These are phyloP conservation scores for Conoideocrella luteorostrata DNA, from an alignment of 2,329 filamentous ascomycete genomes.

Conservation along the genomic window DNA sequence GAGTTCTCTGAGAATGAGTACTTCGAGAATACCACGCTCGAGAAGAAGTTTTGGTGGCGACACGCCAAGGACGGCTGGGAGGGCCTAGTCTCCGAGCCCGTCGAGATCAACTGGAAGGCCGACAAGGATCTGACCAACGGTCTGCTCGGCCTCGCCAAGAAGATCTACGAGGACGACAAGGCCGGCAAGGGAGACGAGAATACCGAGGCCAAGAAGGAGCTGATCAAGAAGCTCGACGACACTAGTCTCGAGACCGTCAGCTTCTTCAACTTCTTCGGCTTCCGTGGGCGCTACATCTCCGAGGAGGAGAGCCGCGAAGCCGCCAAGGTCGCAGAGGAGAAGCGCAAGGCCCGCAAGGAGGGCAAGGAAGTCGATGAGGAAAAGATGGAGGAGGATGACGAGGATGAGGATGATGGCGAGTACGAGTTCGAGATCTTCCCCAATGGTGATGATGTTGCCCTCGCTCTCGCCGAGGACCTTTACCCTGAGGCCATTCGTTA, in stretches of 20 bases:
- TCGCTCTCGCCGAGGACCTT: slow-evolving; percentile 77
- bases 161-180: slow-evolving; percentile 57
- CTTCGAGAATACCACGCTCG: slow-evolving; percentile 70
- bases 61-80: slow-evolving; percentile 60
- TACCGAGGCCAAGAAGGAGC: slow-evolving; percentile 41
- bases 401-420: slow-evolving; percentile 55
- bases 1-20: slow-evolving; percentile 76
- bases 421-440: slow-evolving; percentile 78
- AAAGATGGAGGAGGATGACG: slow-evolving; percentile 44
- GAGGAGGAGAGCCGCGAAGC: slow-evolving; percentile 65
- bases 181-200: slow-evolving; percentile 35
- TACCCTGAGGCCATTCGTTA: slow-evolving; percentile 86
- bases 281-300: slow-evolving; percentile 61
- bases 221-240: slow-evolving; percentile 50
- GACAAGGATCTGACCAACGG: slow-evolving; percentile 78
- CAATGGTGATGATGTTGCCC: slow-evolving; percentile 76
- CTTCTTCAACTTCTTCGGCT: slow-evolving; percentile 91
- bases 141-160: slow-evolving; percentile 65
- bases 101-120: slow-evolving; percentile 77
- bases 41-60: slow-evolving; percentile 91
- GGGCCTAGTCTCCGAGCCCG: slow-evolving; percentile 81
- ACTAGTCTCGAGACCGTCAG: slow-evolving; percentile 60
- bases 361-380: slow-evolving; percentile 45
- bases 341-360: slow-evolving; percentile 40
- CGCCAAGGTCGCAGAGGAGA: slow-evolving; percentile 52